phyloP scores from a whole-genome alignment of 805 yeast genomes.

The Candida yuanshanica region DNA sequence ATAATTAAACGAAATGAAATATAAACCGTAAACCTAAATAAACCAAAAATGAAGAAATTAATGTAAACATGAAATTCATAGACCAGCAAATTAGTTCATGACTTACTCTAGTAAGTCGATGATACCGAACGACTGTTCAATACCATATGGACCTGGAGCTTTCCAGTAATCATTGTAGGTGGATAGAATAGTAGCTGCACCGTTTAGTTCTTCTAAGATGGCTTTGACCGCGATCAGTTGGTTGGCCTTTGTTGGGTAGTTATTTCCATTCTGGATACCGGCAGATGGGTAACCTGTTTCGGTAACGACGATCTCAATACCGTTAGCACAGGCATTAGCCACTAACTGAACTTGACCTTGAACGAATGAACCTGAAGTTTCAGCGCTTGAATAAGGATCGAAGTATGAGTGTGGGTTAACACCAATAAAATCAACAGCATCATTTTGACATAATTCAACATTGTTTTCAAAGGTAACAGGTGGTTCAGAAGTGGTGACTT shows the following conservation, averaged over 20 bases:
- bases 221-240: slow-evolving; percentile 64
- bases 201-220: slow-evolving; percentile 52
- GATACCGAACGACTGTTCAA: slow-evolving; percentile 85
- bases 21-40: background rate
- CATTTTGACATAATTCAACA: slow-evolving; percentile 61
- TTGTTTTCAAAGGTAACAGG: slow-evolving; percentile 63
- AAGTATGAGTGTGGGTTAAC: slow-evolving; percentile 86
- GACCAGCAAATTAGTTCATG: too few relatives aligned
- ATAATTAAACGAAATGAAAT: background rate
- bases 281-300: slow-evolving; percentile 88
- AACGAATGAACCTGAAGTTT: slow-evolving; percentile 66
- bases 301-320: slow-evolving; percentile 53
- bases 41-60: background rate
- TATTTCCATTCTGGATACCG: slow-evolving; percentile 67
- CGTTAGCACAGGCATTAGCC: slow-evolving; percentile 46
- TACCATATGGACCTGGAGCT: slow-evolving; percentile 71
- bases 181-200: slow-evolving; percentile 65
- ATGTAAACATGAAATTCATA: background rate
- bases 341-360: slow-evolving; percentile 55
- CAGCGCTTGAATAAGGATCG: slow-evolving; percentile 55
- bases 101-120: slow-evolving; percentile 24
- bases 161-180: slow-evolving; percentile 89
- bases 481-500: slow-evolving; percentile 82
- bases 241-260: slow-evolving; percentile 65
- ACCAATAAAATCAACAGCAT: slow-evolving; percentile 78